Evolutionary conservation across 768 basidiomycete genomes (phyloP), one percentile per base, ranked within the genome.

Genomic region (Kwoniella sp.): DNA sequence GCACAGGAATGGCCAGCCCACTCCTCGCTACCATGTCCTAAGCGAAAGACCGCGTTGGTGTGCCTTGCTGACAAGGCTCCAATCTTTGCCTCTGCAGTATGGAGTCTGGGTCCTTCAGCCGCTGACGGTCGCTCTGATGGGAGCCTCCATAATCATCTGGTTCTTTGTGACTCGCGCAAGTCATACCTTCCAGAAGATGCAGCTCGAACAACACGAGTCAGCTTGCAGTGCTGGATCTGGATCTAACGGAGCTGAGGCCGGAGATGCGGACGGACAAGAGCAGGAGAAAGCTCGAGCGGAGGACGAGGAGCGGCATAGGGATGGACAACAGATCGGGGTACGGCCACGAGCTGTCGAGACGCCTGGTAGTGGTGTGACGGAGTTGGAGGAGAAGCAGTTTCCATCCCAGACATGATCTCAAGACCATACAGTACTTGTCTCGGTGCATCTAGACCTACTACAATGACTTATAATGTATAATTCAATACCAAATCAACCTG

Each of bases 51-150:
- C 26, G 37, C 61, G 50, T 55, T 59, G 30, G 11, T 55, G 13
- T 28, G 58, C 28, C 3, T 8, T 54, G 25, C 25, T 60, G 15
- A 47, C 31, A 9, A 2, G 22, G 29, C 23, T 5, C 8, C 41
- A 2, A 45, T 11, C 41, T 17, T 45, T 45, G 15, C 17, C 20
- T 45, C 41, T 45, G 3, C 41, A 73, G 70, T 69, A 77, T 50
- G 75, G 75, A 17, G 71, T 73, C 1, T 77, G 75, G 75, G 58
- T 73, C 3, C 52, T 77, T 13, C 75, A 74, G 50, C 75, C 75
- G 15, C 52, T 77, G 45, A 64, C 71, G 29, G 48, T 77, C 12
- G 75, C 73, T 7, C 66, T 77, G 25, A 38, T 71, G 15, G 70
- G 29, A 7, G 26, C 63, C 0, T 69, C 67, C 23, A 29, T 74